Percentiles rank a stretch among this genome's conserved stretches.
Evolutionary conservation across 345 rosid genomes (phyloP).

Genomic region (Brassica incana): DNA sequence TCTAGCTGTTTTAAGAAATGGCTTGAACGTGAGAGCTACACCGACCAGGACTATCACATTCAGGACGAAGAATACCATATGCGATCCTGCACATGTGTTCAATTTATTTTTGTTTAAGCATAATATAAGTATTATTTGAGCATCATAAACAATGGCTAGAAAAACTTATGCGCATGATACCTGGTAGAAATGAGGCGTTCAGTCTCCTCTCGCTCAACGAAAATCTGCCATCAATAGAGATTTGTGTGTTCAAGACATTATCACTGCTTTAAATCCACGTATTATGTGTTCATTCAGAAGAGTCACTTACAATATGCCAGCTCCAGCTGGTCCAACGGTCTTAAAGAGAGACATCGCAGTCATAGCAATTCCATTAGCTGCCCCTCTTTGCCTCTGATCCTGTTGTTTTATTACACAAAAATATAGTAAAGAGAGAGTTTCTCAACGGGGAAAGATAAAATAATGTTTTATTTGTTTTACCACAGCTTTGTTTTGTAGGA

Average conservation of each 20-base stretch:
- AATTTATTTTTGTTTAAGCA: neutral
- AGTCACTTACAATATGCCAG: neutral
- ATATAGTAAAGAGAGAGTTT: neutral
- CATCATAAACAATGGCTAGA: neutral
- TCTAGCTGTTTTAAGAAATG: neutral
- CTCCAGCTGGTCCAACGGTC: neutral
- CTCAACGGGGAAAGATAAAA: neutral
- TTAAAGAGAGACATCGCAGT: neutral
- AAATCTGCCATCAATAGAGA: neutral
- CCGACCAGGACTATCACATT: neutral
- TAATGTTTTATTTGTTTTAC: constrained; percentile 33
- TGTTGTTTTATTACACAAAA: neutral
- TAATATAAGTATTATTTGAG: neutral
- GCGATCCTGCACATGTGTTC: neutral
- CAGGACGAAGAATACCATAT: neutral
- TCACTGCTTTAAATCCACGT: neutral
- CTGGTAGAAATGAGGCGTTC: neutral
- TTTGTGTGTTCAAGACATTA: neutral
- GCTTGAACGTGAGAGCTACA: neutral
- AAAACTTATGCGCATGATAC: neutral
- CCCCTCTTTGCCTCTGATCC: neutral
- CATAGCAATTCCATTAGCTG: neutral
- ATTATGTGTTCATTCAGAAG: neutral
- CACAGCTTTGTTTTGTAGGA: constrained; percentile 68
- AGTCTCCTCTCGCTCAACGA: neutral